phyloP scores from a whole-genome alignment of 2,329 filamentous ascomycete genomes.

The Cladosporium sp. region DNA sequence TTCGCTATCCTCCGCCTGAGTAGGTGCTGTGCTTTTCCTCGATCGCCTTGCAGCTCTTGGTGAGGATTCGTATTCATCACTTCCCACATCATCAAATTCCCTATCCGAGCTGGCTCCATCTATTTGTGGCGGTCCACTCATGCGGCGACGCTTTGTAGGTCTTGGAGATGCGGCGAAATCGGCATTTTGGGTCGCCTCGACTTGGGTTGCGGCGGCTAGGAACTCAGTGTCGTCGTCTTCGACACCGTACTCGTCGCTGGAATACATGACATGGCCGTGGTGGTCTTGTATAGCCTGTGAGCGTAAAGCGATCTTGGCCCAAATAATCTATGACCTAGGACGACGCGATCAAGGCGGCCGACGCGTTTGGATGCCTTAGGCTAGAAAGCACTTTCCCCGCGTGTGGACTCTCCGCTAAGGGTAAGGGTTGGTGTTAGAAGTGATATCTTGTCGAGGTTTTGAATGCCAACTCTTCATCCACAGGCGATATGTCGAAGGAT shows the following conservation, averaged over 20 bases:
- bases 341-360: background rate
- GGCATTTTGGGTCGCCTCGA: conserved; percentile 25
- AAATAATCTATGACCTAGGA: too few relatives aligned
- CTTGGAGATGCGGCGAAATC: conserved; percentile 30
- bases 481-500: too few relatives aligned
- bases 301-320: too few relatives aligned
- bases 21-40: background rate
- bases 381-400: too few relatives aligned
- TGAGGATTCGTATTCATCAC: conserved; percentile 19
- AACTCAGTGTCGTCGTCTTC: conserved; percentile 31
- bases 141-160: conserved; percentile 28
- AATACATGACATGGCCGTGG: conserved; percentile 20
- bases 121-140: conserved; percentile 19
- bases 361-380: too few relatives aligned
- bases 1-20: conserved; percentile 10
- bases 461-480: too few relatives aligned
- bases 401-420: background rate
- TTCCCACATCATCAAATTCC: conserved; percentile 18
- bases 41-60: conserved; percentile 8
- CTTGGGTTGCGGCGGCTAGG: conserved; percentile 28
- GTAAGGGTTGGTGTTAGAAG: background rate
- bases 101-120: conserved; percentile 22
- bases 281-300: background rate
- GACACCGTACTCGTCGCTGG: conserved; percentile 30
- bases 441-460: too few relatives aligned